These are phyloP conservation scores for Claviceps africana DNA, from an alignment of 2,329 filamentous ascomycete species.

Conservation along the genomic window DNA sequence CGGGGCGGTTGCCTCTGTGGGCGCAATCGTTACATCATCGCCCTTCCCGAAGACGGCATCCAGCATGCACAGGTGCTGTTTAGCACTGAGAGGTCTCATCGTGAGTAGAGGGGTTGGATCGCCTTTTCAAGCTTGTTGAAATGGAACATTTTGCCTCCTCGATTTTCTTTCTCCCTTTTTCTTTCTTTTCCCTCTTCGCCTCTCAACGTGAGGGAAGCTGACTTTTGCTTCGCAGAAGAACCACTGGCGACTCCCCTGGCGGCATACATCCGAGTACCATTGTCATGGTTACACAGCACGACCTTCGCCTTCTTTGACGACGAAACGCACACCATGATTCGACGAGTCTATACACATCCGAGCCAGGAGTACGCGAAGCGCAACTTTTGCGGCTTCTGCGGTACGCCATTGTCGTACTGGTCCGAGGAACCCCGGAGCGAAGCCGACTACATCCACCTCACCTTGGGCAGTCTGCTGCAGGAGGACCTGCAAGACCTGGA, in stretches of 20 bases:
- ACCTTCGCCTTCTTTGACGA: slow-evolving; percentile 66
- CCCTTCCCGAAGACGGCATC: slow-evolving; percentile 45
- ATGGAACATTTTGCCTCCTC: no score
- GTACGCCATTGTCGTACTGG: slow-evolving; percentile 75
- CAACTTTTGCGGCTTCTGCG: slow-evolving; percentile 85
- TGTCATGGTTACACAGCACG: slow-evolving; percentile 64
- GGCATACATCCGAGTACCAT: slow-evolving; percentile 70
- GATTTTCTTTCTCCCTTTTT: neutral
- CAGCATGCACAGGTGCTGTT: slow-evolving; percentile 58
- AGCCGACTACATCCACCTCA: slow-evolving; percentile 66
- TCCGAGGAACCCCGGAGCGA: slow-evolving; percentile 57
- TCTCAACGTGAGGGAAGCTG: neutral
- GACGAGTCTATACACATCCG: slow-evolving; percentile 49
- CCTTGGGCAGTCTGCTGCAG: slow-evolving; percentile 60
- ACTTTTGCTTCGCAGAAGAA: slow-evolving; percentile 30
- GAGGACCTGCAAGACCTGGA: slow-evolving; percentile 61
- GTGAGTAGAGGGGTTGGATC: slow-evolving; percentile 41
- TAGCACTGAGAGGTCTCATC: slow-evolving; percentile 52
- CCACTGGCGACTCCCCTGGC: slow-evolving; percentile 59
- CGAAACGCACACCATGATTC: slow-evolving; percentile 55
- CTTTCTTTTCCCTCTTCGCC: neutral
- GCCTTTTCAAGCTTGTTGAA: no score
- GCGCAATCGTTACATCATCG: slow-evolving; percentile 67
- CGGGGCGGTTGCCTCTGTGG: slow-evolving; percentile 75
- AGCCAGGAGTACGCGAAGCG: slow-evolving; percentile 47